Conservation (phyloP, 2,329 filamentous ascomycete genomes). For the Albifimbria verrucaria region DNA sequence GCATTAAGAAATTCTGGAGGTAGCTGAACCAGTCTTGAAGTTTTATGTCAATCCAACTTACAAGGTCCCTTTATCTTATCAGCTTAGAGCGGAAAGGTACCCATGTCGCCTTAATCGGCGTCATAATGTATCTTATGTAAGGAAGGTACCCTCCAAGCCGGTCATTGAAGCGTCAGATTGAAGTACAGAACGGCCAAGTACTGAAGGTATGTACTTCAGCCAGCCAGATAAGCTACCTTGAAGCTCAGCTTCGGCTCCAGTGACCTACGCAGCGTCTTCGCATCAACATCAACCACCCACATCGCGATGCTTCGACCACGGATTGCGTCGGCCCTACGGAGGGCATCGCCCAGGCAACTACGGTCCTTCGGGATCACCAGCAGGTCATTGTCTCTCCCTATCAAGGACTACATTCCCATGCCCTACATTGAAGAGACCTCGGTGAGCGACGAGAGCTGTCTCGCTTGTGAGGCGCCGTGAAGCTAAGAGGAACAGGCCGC, state of each 20-base stretch:
- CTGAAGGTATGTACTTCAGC: no score
- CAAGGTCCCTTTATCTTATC: no score
- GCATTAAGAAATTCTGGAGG: background rate
- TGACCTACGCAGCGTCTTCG: slow-evolving; percentile 1
- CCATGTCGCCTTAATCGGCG: no score
- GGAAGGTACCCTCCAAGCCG: no score
- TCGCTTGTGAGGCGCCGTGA: background rate
- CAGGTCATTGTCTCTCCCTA: slow-evolving; percentile 22
- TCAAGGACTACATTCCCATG: slow-evolving; percentile 47
- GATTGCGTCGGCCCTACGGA: slow-evolving; percentile 27
- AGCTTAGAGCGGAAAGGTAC: no score
- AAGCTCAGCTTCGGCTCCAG: slow-evolving; percentile 15
- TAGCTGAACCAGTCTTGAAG: background rate
- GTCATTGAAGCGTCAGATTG: no score
- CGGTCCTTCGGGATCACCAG: slow-evolving; percentile 42
- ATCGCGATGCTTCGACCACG: slow-evolving; percentile 23
- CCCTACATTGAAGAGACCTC: slow-evolving; percentile 53
- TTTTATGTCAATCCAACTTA: background rate
- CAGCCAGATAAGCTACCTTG: no score
- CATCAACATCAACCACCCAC: slow-evolving; percentile 3
- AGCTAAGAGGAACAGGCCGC: slow-evolving; percentile 55
- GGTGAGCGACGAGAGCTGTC: slow-evolving; percentile 22
- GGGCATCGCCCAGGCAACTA: slow-evolving; percentile 28
- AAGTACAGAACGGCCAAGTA: no score
- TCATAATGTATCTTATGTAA: no score